Conservation (phyloP, 441 rosid genomes). For the Metrosideros polymorpha region DNA sequence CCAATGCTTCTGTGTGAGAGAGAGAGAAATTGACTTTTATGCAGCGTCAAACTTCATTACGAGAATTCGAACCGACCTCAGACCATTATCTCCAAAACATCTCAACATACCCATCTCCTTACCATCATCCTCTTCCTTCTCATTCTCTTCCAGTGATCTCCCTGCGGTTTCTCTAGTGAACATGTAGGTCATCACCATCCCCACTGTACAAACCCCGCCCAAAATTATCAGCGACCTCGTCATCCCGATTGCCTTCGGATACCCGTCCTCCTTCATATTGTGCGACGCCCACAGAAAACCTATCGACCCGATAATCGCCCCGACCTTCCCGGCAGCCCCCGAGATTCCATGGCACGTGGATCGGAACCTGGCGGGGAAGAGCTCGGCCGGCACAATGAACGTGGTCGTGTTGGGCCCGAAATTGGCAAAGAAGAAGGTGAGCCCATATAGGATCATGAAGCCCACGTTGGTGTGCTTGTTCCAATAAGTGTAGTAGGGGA, state of each 20-base stretch:
- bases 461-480: conserved; percentile 7
- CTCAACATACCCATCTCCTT: not conserved
- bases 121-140: conserved; percentile 13
- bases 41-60: not conserved
- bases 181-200: conserved; percentile 37
- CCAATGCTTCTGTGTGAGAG: not conserved
- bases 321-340: conserved; percentile 64
- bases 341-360: conserved; percentile 78
- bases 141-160: conserved; percentile 69
- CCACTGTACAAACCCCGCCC: conserved; percentile 44
- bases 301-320: conserved; percentile 56
- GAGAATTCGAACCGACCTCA: not conserved
- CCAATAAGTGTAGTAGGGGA: conserved; percentile 37
- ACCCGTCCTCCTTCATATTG: not conserved
- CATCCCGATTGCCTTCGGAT: conserved; percentile 16
- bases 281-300: conserved; percentile 45
- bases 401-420: conserved; percentile 85
- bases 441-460: conserved; percentile 39
- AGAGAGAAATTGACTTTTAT: not conserved
- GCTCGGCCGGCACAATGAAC: conserved; percentile 72
- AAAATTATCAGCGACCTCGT: conserved; percentile 26
- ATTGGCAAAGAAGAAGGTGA: conserved; percentile 68
- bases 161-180: conserved; percentile 60
- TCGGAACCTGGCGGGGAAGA: conserved; percentile 79
- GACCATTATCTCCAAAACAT: not conserved